Conservation (phyloP, 2,329 filamentous ascomycete genomes). For the Aspergillus fischeri region DNA sequence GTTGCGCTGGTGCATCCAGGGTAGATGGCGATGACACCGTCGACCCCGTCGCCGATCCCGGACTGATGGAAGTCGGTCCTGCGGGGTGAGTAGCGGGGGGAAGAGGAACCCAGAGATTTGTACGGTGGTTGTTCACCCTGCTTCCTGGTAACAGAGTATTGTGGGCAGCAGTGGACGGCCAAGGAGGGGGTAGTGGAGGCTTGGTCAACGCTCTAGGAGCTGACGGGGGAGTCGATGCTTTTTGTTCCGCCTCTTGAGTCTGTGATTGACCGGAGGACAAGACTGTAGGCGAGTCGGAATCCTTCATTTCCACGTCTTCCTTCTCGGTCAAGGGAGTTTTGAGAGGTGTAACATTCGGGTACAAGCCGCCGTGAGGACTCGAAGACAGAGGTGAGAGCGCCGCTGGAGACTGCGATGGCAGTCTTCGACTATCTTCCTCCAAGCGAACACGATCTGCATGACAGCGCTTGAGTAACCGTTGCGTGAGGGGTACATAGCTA, state of each 20-base stretch:
- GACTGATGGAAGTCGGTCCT: slow-evolving; percentile 22
- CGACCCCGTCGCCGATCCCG: slow-evolving; percentile 28
- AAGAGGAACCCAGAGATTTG: slow-evolving; percentile 27
- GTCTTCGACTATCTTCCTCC: slow-evolving; percentile 26
- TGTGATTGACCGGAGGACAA: slow-evolving; percentile 13
- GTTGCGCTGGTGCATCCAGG: slow-evolving; percentile 23
- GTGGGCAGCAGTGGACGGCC: slow-evolving; percentile 38
- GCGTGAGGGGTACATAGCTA: slow-evolving; percentile 38
- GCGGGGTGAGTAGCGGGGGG: slow-evolving; percentile 16
- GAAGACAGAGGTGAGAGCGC: slow-evolving; percentile 9
- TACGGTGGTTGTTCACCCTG: slow-evolving; percentile 13
- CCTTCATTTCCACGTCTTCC: slow-evolving; percentile 47
- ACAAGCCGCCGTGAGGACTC: slow-evolving; percentile 8
- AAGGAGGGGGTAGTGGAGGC: slow-evolving; percentile 25
- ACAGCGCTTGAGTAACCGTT: slow-evolving; percentile 41
- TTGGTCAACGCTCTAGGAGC: slow-evolving; percentile 15
- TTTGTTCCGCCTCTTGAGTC: slow-evolving; percentile 3
- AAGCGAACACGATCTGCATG: slow-evolving; percentile 37
- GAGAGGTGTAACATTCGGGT: slow-evolving; percentile 8
- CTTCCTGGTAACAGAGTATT: slow-evolving; percentile 27
- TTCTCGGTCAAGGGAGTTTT: slow-evolving; percentile 8
- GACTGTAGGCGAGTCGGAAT: slow-evolving; percentile 29
- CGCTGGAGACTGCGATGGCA: slow-evolving; percentile 11
- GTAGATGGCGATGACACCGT: slow-evolving; percentile 25
- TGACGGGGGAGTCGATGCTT: not conserved